These are phyloP conservation scores for Tylopilus sp. DNA, from an alignment of 768 basidiomycete species.

Conservation along the genomic window DNA sequence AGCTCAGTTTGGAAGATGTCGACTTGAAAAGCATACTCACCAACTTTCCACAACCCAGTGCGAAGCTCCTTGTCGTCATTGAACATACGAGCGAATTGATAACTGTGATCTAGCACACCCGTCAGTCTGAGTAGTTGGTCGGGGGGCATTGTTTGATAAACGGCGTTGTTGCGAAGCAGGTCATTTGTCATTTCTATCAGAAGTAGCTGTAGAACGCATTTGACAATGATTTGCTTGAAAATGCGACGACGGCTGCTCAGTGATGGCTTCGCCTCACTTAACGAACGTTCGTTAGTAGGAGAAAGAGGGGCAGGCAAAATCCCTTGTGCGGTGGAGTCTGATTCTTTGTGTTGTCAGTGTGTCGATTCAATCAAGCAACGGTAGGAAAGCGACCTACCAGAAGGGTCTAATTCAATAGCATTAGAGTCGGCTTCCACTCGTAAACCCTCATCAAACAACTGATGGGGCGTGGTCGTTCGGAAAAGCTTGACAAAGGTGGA, in stretches of 20 bases:
- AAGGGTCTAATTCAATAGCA: constrained; percentile 52
- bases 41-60: constrained; percentile 99
- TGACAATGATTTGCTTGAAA: constrained; percentile 99
- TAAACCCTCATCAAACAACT: constrained; percentile 89
- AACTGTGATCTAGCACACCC: constrained; percentile 94
- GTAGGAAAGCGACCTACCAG: constrained; percentile 21
- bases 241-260: constrained; percentile 72
- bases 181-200: constrained; percentile 98
- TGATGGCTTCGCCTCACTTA: constrained; percentile 48
- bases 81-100: constrained; percentile 95
- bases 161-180: constrained; percentile 84
- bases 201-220: constrained; percentile 95
- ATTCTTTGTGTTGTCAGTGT: constrained; percentile 5
- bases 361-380: constrained; percentile 1
- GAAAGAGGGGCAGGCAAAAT: constrained; percentile 89
- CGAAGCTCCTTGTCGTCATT: constrained; percentile 98
- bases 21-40: constrained; percentile 46
- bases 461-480: constrained; percentile 95
- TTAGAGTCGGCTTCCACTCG: constrained; percentile 76
- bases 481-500: constrained; percentile 95
- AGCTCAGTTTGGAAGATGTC: background rate
- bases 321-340: constrained; percentile 58
- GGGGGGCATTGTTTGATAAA: constrained; percentile 92
- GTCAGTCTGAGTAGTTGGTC: constrained; percentile 90
- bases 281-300: constrained; percentile 57